These are phyloP conservation scores for Globisporangium takayamanum DNA, from an alignment of 352 stramenopile genomes.

Conservation along the genomic window DNA sequence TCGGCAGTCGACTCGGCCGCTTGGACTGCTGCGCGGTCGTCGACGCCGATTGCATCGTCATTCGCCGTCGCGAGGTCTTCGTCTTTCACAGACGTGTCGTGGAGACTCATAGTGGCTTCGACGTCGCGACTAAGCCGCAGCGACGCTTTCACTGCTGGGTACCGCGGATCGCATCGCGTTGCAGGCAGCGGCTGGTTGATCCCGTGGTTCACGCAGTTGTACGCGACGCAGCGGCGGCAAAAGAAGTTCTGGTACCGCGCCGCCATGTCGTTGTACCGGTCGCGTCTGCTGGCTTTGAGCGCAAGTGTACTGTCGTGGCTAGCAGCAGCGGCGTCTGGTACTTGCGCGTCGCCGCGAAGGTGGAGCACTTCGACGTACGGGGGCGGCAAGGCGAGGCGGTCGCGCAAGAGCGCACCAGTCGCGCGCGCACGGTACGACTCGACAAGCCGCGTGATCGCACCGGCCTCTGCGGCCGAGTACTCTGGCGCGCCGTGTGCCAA, in stretches of 20 bases:
- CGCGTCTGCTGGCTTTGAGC: conserved; percentile 1
- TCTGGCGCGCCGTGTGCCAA: conserved; percentile 1
- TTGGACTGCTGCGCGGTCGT: conserved; percentile 7
- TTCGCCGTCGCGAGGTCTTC: neutral
- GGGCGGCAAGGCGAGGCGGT: conserved; percentile 26
- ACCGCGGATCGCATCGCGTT: conserved; percentile 44
- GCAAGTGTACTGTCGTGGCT: conserved; percentile 5
- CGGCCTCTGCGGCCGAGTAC: conserved; percentile 1
- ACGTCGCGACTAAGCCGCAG: conserved; percentile 24
- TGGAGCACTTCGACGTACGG: conserved; percentile 25
- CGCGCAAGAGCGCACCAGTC: conserved; percentile 14
- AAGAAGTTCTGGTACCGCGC: conserved; percentile 51
- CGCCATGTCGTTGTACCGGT: conserved; percentile 18
- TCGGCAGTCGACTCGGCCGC: conserved; percentile 7
- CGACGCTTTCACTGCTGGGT: conserved; percentile 44
- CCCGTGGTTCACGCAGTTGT: conserved; percentile 72
- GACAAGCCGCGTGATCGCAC: conserved; percentile 3
- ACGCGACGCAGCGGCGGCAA: conserved; percentile 67
- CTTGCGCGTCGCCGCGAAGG: neutral
- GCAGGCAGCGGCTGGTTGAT: conserved; percentile 37
- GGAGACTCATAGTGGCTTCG: neutral
- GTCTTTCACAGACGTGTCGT: neutral
- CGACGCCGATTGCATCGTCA: conserved; percentile 3
- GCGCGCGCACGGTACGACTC: conserved; percentile 3
- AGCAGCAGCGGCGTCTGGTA: neutral